Evolutionary conservation across 306 rosid genomes (phyloP), one percentile per base, ranked within the genome.

Genomic region (Psophocarpus tetragonolobus): DNA sequence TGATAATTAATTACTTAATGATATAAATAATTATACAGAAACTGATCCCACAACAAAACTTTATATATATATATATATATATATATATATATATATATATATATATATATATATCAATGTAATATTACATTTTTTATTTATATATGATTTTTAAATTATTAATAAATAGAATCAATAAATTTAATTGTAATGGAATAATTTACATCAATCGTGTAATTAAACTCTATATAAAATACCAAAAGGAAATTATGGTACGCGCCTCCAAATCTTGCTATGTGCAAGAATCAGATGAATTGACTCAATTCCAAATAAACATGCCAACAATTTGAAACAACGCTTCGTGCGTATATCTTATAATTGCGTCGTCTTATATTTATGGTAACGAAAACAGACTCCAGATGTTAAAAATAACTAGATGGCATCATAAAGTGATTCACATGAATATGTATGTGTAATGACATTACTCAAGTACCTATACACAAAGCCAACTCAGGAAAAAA

Each of bases 1-100:
- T 54, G 47, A 67, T 39, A 53, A 53, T 77, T 76, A 65, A 41
- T 51, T 66, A 60, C 5, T 77, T 70, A 38, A 60, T 5, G 8
- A 27, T 53, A 57, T 27, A 58, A 58, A 12, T 14, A n/a, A n/a
- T 58, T 54, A 39, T 36, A 36, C 41, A 8, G 10, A 36, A 10
- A 8, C 41, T 36, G 10, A 36, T 36, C 41, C 41, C 41, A 8
- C 2, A 36, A 36, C 41, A 36, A 36, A 36, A 36, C 10, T 1
- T 8, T 4, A 39, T 39, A 39, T 39, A 39, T 2, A 39, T 39
- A 39, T 11, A 39, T 39, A n/a, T n/a, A n/a, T n/a, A n/a, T n/a
- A n/a, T n/a, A n/a, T n/a, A n/a, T n/a, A n/a, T n/a, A n/a, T n/a
- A n/a, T n/a, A n/a, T n/a, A n/a, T n/a, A n/a, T n/a, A n/a, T n/a